A percentile compares a stretch with the other conserved stretches of the same genome.
phyloP scores from a whole-genome alignment of 164 flowering plant genomes.

The Berberis thunbergii region DNA sequence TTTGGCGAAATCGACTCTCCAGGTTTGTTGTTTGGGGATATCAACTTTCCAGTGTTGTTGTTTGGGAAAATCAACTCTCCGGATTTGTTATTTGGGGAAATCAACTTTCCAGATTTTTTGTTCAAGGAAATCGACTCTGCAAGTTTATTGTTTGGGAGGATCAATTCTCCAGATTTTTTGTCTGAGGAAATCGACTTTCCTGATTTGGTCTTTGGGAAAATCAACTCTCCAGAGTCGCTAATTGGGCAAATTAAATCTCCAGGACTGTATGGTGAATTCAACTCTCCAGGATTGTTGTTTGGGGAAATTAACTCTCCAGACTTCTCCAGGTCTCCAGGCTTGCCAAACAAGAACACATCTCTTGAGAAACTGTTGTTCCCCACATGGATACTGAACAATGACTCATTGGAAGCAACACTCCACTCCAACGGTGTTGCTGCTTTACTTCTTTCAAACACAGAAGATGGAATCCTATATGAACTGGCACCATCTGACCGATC shows the following conservation, averaged over 20 bases:
- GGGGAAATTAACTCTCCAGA: background rate
- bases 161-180: too few relatives aligned
- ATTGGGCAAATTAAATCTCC: background rate
- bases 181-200: too few relatives aligned
- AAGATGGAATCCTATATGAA: conserved; percentile 57
- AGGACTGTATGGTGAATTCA: conserved; percentile 8
- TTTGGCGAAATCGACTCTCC: conserved; percentile 16
- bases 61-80: too few relatives aligned
- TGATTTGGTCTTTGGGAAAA: conserved; percentile 7
- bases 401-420: conserved; percentile 89
- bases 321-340: conserved; percentile 19
- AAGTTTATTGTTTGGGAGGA: too few relatives aligned
- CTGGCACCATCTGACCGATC: conserved; percentile 33
- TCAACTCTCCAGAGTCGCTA: conserved; percentile 17
- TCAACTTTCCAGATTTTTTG: too few relatives aligned
- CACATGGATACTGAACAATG: conserved; percentile 68
- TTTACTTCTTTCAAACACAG: conserved; percentile 42
- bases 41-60: background rate
- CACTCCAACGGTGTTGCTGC: conserved; percentile 46
- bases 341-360: conserved; percentile 31
- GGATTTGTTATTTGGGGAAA: too few relatives aligned
- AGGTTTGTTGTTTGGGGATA: background rate
- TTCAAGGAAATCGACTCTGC: too few relatives aligned
- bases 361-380: conserved; percentile 59
- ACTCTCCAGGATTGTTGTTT: conserved; percentile 18